A percentile compares a stretch with the other conserved stretches of the same genome.
Evolutionary conservation across 352 stramenopile species (phyloP).

Genomic region (Pythium biforme): DNA sequence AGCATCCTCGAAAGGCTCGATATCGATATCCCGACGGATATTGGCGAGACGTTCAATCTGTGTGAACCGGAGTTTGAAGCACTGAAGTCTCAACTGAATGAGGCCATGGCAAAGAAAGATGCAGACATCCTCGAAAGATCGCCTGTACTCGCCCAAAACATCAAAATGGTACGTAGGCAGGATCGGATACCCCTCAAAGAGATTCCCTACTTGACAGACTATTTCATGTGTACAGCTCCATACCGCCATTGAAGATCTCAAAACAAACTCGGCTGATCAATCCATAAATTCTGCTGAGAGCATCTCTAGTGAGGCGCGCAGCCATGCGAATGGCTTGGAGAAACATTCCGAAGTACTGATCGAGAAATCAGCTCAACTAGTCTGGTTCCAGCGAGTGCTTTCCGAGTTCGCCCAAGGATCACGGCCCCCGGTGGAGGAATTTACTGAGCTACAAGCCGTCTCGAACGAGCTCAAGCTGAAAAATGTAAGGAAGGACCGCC

Average conservation of each 20-base stretch:
- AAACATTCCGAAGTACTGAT: conserved; percentile 31
- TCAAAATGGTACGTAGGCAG: conserved; percentile 26
- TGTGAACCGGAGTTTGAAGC: conserved; percentile 33
- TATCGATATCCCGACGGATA: conserved; percentile 33
- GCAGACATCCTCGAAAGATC: conserved; percentile 31
- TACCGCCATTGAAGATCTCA: conserved; percentile 26
- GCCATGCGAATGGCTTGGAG: conserved; percentile 28
- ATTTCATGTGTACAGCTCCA: neutral
- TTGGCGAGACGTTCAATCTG: conserved; percentile 28
- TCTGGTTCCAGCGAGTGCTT: conserved; percentile 43
- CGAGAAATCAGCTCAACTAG: conserved; percentile 29
- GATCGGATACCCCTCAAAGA: neutral
- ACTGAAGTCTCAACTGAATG: conserved; percentile 24
- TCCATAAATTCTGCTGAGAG: conserved; percentile 33
- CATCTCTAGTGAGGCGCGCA: conserved; percentile 33
- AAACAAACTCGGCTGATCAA: conserved; percentile 33
- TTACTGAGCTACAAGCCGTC: conserved; percentile 35
- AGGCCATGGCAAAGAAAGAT: conserved; percentile 23
- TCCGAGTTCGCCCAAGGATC: conserved; percentile 34
- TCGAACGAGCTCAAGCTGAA: conserved; percentile 49
- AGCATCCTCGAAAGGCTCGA: conserved; percentile 32
- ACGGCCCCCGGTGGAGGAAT: conserved; percentile 33
- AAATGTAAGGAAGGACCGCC: conserved; percentile 18
- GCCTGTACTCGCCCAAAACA: conserved; percentile 14
- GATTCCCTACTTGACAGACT: neutral